Evolutionary conservation across 352 stramenopile genomes (phyloP), one percentile per base, ranked within the genome.

Genomic region (Globisporangium nodosum): DNA sequence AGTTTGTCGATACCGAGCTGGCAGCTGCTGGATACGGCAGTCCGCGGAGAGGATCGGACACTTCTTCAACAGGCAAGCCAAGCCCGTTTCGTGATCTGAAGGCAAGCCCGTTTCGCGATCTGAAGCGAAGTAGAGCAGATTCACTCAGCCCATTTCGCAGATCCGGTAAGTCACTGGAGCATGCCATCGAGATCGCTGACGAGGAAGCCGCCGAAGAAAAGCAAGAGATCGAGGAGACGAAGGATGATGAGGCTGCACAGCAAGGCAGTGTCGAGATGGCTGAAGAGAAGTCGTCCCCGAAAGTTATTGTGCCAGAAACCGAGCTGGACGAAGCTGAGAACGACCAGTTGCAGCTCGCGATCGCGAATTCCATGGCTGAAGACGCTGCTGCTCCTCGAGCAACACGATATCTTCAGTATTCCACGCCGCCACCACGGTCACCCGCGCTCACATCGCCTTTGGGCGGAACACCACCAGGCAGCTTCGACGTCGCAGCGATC

Each of bases 381-480:
- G 67, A 83, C 37, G 12, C 37, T 9, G 60, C 57, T 45, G 47
- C 72, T 16, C 50, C 56, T 48, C 48, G 53, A 1, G 33, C 40
- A n/a, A 68, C 66, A 20, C 66, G 76, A 8, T 84, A 86, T 61
- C 63, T 86, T n/a, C 65, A 77, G 18, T 86, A 86, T 58, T 63
- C 70, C 6, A 45, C 55, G 3, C 15, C 58, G n/a, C 16, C 52
- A 37, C 39, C 61, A n/a, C 30, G 6, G 46, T 50, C 46, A 9
- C 46, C 8, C 8, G 46, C 37, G 13, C 37, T n/a, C 37, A 3
- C 37, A 6, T 43, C 37, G 0, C 37, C 37, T 1, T 43, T 18
- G 12, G 13, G 37, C 5, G 37, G 37, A 18, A 18, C 12, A 18
- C 12, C 11, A 18, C 11, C 4, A 5, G 12, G 12, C 12, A 3